Base-by-base conservation (phyloP, 495 filamentous ascomycete species). In the Penicillium salamii region DNA sequence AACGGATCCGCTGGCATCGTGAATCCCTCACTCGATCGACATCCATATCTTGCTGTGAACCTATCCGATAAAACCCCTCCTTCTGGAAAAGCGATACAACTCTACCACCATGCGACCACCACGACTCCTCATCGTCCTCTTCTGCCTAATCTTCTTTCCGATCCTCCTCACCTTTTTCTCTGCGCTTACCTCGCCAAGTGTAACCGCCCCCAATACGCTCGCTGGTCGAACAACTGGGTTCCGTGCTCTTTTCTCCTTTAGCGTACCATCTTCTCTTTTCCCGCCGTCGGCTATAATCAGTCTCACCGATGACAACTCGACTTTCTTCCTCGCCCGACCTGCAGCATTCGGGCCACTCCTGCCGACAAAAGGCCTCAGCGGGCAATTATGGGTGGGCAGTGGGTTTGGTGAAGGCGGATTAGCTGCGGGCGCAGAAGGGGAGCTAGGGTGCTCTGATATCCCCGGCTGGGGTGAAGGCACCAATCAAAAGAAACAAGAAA, bases 381-480 rank as follows among this genome's bases (percentile, higher is more conserved):
- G 89, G 13, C 88, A 87, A 61, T 66, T 96, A 35, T 96, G 91
- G 91, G 82, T 95, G 39, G 91, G 91, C 9, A 91, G 85, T 67
- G 90, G 90, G 6, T 96, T 95, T 69, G 82, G 85, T 12, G 90
- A 95, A 52, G 81, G 83, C 14, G 81, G 84, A 15, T 67, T 75
- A 7, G 70, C 66, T 20, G 62, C 72, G 0, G 77, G 71, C 7
- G 72, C 78, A 1, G 88, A 90, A 59, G 90, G 92, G 0, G 91
- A 98, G 72, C 75, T 97, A n/a, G 93, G 95, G 19, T 98, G 93
- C 67, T 95, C 92, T 54, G 93, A 97, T 78, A 86, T 96, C n/a
- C 89, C 90, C 1, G 91, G 89, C 3, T 97, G 93, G 92, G 82
- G 81, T 31, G 84, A 82, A 31, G 76, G 74, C 8, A 70, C 65